These are phyloP conservation scores for Arxiozyma slooffiae DNA, from an alignment of 1,139 yeast species.

Conservation along the genomic window DNA sequence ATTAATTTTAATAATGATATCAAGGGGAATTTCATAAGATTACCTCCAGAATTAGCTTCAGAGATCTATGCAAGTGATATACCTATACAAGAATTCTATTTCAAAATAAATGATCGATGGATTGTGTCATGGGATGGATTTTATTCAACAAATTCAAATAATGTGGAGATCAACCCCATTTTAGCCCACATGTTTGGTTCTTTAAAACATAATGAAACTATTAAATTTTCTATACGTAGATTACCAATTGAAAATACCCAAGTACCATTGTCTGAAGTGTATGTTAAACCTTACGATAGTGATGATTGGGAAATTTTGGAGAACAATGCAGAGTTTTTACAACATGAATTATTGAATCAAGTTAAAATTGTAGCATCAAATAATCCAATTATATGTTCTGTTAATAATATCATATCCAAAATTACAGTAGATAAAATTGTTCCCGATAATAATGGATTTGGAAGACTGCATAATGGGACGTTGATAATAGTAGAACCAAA, in stretches of 20 bases:
- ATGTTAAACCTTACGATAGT: constrained; percentile 65
- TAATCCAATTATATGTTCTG: constrained; percentile 61
- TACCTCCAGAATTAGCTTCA: constrained; percentile 20
- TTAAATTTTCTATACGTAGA: not conserved
- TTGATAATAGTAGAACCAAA: constrained; percentile 83
- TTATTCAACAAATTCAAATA: constrained; percentile 34
- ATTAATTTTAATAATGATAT: constrained; percentile 16
- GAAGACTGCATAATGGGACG: constrained; percentile 58
- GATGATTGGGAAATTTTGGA: constrained; percentile 92
- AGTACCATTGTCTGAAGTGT: constrained; percentile 49
- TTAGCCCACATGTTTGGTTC: constrained; percentile 37
- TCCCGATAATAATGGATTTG: constrained; percentile 37
- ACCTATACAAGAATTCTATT: constrained; percentile 12
- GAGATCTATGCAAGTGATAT: constrained; percentile 13
- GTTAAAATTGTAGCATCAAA: constrained; percentile 61
- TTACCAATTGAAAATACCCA: constrained; percentile 31
- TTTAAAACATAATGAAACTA: constrained; percentile 24
- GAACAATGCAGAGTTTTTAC: constrained; percentile 67
- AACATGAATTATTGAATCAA: constrained; percentile 65
- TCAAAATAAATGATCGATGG: constrained; percentile 6
- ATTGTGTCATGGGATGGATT: constrained; percentile 83
- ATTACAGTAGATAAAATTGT: constrained; percentile 57
- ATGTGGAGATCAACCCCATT: constrained; percentile 48
- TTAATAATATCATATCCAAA: constrained; percentile 57
- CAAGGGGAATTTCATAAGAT: constrained; percentile 23